These are phyloP conservation scores for Phyllosticta citrichinensis DNA, from an alignment of 2,329 filamentous ascomycete genomes.

Conservation along the genomic window DNA sequence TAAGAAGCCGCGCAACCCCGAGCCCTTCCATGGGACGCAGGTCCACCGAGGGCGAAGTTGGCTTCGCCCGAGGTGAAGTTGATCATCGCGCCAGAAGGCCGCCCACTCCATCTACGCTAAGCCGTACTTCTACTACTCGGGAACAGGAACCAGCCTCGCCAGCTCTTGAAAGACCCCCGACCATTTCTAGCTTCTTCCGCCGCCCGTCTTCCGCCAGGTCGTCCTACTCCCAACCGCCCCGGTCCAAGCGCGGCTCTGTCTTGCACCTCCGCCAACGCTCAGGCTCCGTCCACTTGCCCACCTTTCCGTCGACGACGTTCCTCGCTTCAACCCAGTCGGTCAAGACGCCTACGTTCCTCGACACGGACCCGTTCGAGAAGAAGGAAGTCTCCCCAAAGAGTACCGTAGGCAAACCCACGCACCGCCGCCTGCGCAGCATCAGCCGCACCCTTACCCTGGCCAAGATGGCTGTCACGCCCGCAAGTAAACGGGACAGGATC, in stretches of 20 bases:
- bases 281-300: conserved; percentile 7
- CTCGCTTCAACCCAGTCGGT: conserved; percentile 22
- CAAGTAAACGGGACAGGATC: conserved; percentile 1
- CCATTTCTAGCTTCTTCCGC: not conserved
- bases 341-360: conserved; percentile 26
- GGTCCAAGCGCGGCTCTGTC: conserved; percentile 4
- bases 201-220: conserved; percentile 7
- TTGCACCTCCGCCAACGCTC: conserved; percentile 6
- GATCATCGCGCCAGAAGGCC: not conserved
- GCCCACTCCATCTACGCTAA: not conserved
- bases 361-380: conserved; percentile 28
- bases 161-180: not conserved
- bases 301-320: conserved; percentile 12
- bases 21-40: not conserved
- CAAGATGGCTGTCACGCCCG: conserved; percentile 26
- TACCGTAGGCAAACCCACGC: conserved; percentile 13
- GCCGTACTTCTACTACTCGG: not conserved
- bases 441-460: conserved; percentile 28
- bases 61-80: not conserved
- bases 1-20: not conserved
- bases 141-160: conserved; percentile 3
- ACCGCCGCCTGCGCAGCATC: conserved; percentile 28
- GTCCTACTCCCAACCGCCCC: conserved; percentile 5
- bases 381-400: conserved; percentile 5
- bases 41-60: not conserved